A percentile compares a stretch with the other conserved stretches of the same genome.
phyloP scores from a whole-genome alignment of 495 filamentous ascomycete genomes.

The Aspergillus ellipticus region DNA sequence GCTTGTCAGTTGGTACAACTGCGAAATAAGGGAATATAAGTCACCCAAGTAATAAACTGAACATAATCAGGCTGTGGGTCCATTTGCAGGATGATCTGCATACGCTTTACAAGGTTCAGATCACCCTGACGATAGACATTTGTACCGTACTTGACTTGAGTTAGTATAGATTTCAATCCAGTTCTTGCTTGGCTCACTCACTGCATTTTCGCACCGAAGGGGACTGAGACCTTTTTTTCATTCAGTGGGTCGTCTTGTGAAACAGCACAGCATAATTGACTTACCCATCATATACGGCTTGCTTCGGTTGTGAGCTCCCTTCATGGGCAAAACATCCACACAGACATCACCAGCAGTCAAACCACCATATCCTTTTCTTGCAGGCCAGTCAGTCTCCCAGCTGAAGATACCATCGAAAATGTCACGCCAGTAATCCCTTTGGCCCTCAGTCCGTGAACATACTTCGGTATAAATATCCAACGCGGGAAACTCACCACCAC shows the following conservation, averaged over 20 bases:
- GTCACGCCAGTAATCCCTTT: slow-evolving; percentile 15
- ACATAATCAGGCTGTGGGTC: neutral
- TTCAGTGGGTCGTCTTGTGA: too few species aligned
- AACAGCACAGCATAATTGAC: neutral
- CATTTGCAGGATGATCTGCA: neutral
- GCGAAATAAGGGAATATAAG: too few species aligned
- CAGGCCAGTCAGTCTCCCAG: slow-evolving; percentile 35
- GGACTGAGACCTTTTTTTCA: neutral
- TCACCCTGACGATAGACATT: neutral
- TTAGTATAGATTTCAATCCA: neutral
- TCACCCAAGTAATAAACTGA: neutral
- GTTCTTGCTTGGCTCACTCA: neutral
- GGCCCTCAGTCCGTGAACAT: too few species aligned
- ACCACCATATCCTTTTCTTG: neutral
- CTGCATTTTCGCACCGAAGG: neutral
- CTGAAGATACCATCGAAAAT: slow-evolving; percentile 31
- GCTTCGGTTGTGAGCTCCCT: slow-evolving; percentile 12
- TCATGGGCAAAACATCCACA: slow-evolving; percentile 22
- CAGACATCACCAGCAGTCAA: slow-evolving; percentile 15
- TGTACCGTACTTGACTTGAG: neutral
- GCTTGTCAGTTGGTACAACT: too few species aligned
- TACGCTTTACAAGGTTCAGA: neutral
- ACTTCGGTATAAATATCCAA: too few species aligned
- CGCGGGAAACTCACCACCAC: slow-evolving; percentile 1
- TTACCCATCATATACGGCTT: slow-evolving; percentile 34